A percentile compares a stretch with the other conserved stretches of the same genome.
Conservation (phyloP, 2,329 filamentous ascomycete genomes). For the Neofusicoccum parvum region DNA sequence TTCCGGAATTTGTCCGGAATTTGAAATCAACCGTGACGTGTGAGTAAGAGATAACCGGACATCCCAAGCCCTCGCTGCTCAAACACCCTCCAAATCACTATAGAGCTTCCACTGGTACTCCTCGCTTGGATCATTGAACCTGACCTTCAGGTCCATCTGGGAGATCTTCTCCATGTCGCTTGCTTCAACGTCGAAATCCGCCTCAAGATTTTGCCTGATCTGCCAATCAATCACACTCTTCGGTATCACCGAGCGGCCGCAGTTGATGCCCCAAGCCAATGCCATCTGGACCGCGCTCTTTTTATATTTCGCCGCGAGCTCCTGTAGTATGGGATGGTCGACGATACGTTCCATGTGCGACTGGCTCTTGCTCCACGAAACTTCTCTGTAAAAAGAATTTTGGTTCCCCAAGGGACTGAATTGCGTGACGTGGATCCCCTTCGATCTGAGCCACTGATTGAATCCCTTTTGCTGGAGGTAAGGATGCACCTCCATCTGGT, state of each 20-base stretch:
- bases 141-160: constrained; percentile 59
- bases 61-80: too few relatives aligned
- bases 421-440: constrained; percentile 49
- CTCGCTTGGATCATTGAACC: constrained; percentile 62
- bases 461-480: constrained; percentile 56
- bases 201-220: constrained; percentile 37
- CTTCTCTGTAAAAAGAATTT: constrained; percentile 3
- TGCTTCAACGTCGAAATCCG: constrained; percentile 60
- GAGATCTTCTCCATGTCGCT: constrained; percentile 55
- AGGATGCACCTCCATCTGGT: constrained; percentile 58
- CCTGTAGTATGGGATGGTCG: constrained; percentile 1
- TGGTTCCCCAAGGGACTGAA: constrained; percentile 15
- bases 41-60: too few relatives aligned
- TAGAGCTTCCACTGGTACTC: constrained; percentile 63
- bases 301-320: constrained; percentile 42
- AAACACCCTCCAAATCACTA: constrained; percentile 56
- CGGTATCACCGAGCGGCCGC: constrained; percentile 55
- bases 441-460: constrained; percentile 49
- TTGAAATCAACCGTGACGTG: too few relatives aligned
- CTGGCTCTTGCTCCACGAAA: background rate
- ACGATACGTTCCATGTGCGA: background rate
- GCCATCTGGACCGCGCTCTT: constrained; percentile 56
- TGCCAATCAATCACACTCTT: constrained; percentile 48
- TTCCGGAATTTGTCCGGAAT: too few relatives aligned
- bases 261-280: constrained; percentile 57